Conservation (phyloP, 768 basidiomycete genomes). For the Boletus tomentosulus region DNA sequence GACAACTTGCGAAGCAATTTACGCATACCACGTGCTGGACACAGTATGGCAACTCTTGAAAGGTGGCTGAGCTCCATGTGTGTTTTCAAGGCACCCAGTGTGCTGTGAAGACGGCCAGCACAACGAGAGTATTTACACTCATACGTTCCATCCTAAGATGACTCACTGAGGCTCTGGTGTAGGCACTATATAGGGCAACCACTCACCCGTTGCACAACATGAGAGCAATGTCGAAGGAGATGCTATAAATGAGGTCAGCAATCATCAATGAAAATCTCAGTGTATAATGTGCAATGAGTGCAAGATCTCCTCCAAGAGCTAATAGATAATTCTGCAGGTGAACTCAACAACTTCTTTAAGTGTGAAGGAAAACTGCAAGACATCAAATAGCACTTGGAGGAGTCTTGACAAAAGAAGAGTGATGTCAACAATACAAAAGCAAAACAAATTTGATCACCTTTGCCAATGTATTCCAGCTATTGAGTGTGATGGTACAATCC, state of each 20-base stretch:
- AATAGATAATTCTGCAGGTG: conserved; percentile 21
- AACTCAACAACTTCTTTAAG: too few species aligned
- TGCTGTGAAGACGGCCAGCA: conserved; percentile 23
- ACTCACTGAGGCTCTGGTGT: background rate
- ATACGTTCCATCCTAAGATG: conserved; percentile 24
- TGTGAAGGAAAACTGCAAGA: too few species aligned
- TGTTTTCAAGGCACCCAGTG: conserved; percentile 15
- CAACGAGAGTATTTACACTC: conserved; percentile 25
- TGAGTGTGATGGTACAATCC: conserved; percentile 21
- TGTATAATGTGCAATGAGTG: background rate
- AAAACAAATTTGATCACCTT: conserved; percentile 24
- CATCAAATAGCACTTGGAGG: too few species aligned
- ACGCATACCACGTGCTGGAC: conserved; percentile 24
- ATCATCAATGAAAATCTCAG: background rate
- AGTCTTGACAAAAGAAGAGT: background rate
- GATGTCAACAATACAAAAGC: conserved; percentile 2
- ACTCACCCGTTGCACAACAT: conserved; percentile 13
- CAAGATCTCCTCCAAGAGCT: conserved; percentile 8
- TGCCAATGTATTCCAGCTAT: conserved; percentile 26
- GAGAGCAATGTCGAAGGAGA: conserved; percentile 23
- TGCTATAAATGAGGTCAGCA: conserved; percentile 21
- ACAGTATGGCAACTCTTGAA: conserved; percentile 25
- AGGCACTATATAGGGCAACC: background rate
- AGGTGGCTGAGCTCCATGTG: conserved; percentile 31
- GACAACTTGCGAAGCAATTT: background rate